Evolutionary conservation across 345 rosid species (phyloP).

Genomic region (Melaleuca quinquenervia): DNA sequence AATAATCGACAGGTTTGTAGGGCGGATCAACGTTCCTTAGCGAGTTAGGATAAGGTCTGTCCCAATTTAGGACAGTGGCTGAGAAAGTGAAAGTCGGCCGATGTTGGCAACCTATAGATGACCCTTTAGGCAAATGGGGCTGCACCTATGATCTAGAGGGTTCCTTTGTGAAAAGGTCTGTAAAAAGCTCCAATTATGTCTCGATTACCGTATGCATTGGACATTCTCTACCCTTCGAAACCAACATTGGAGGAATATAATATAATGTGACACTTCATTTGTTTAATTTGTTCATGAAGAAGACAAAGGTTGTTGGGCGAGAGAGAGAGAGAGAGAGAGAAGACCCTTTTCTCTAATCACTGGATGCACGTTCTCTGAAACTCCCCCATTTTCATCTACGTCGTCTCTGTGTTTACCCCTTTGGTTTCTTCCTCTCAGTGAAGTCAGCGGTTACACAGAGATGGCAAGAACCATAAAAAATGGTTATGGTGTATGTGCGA

Average conservation of each 20-base stretch:
- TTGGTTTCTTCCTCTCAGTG: neutral
- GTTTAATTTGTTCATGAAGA: neutral
- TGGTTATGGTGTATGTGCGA: neutral
- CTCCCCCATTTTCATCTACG: neutral
- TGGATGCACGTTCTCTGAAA: neutral
- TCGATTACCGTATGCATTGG: neutral
- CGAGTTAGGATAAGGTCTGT: neutral
- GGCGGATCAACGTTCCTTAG: neutral
- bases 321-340: neutral
- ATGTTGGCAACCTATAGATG: neutral
- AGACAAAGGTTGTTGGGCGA: neutral
- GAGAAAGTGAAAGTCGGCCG: neutral
- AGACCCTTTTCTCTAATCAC: neutral
- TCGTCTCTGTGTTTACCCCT: too few relatives aligned
- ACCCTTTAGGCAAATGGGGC: neutral
- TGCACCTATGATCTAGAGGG: neutral
- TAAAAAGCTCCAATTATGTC: neutral
- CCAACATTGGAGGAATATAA: neutral
- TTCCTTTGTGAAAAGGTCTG: neutral
- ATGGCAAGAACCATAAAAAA: neutral
- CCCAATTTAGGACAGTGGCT: neutral
- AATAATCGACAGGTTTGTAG: neutral
- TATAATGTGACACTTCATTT: neutral
- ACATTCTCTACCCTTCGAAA: neutral
- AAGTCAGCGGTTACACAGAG: neutral